Evolutionary conservation across 495 filamentous ascomycete species (phyloP).

Genomic region (Pseudomonodictys pantanalensis): DNA sequence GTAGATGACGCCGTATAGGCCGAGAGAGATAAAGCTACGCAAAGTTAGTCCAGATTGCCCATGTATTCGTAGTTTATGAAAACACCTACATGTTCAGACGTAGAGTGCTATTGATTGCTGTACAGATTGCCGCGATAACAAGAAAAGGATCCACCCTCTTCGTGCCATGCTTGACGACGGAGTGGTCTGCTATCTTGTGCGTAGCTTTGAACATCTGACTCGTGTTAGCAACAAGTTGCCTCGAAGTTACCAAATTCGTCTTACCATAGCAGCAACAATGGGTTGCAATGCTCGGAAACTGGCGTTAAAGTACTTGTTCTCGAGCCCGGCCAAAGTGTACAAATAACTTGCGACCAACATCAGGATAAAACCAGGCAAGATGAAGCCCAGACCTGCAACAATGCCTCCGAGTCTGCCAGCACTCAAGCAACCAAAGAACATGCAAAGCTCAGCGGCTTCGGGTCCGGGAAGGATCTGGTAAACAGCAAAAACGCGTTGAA

Average conservation of each 20-base stretch:
- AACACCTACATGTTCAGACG: slow-evolving; percentile 41
- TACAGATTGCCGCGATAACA: slow-evolving; percentile 39
- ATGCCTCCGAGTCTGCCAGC: slow-evolving; percentile 41
- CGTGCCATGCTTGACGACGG: slow-evolving; percentile 33
- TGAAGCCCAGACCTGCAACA: slow-evolving; percentile 40
- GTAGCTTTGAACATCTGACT: slow-evolving; percentile 38
- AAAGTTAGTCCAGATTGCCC: slow-evolving; percentile 8
- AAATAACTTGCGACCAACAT: slow-evolving; percentile 41
- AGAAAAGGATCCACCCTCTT: slow-evolving; percentile 39
- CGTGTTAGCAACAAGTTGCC: neutral
- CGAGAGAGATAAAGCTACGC: slow-evolving; percentile 41
- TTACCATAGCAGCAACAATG: slow-evolving; percentile 44
- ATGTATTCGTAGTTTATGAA: neutral
- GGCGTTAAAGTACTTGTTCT: slow-evolving; percentile 41
- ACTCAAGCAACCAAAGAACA: slow-evolving; percentile 44
- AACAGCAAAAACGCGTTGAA: slow-evolving; percentile 43
- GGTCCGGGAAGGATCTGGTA: slow-evolving; percentile 44
- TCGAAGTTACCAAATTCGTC: neutral
- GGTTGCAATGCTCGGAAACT: slow-evolving; percentile 41
- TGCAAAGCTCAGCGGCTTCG: slow-evolving; percentile 42
- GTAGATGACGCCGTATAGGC: slow-evolving; percentile 40
- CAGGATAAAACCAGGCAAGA: slow-evolving; percentile 41
- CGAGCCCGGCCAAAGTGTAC: slow-evolving; percentile 38
- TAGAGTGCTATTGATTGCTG: slow-evolving; percentile 40
- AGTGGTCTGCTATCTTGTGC: slow-evolving; percentile 42